These are phyloP conservation scores for Metschnikowia amazonensis DNA, from an alignment of 805 yeast genomes.

Conservation along the genomic window DNA sequence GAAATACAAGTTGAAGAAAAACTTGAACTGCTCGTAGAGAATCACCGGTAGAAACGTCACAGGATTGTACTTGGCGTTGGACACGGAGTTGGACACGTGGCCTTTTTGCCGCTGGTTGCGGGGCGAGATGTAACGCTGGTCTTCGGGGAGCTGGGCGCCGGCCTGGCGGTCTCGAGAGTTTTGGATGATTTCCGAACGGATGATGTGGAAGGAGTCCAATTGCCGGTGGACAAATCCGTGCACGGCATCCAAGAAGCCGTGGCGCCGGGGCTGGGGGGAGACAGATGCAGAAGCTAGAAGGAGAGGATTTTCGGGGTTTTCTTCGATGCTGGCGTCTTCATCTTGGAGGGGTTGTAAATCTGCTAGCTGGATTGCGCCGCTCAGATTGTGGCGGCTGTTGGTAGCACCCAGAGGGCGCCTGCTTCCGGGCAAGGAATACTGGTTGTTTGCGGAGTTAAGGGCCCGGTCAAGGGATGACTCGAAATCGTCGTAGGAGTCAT, in stretches of 20 bases:
- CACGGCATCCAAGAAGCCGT: background rate
- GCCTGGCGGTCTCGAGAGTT: slow-evolving; percentile 1
- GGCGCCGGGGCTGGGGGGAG: background rate
- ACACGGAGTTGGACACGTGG: slow-evolving; percentile 70
- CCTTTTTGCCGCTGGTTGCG: slow-evolving; percentile 21
- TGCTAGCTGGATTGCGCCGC: slow-evolving; percentile 2
- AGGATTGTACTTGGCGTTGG: slow-evolving; percentile 92
- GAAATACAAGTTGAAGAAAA: slow-evolving; percentile 91
- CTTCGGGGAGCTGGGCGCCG: background rate
- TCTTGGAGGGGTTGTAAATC: background rate
- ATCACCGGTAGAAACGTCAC: slow-evolving; percentile 83
- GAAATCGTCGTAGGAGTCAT: slow-evolving; percentile 57
- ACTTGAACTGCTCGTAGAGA: slow-evolving; percentile 92
- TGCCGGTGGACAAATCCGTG: slow-evolving; percentile 3
- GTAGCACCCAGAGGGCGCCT: slow-evolving; percentile 21
- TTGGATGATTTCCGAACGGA: slow-evolving; percentile 8
- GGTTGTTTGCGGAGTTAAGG: slow-evolving; percentile 42
- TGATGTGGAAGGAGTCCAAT: slow-evolving; percentile 3
- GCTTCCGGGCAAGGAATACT: slow-evolving; percentile 27
- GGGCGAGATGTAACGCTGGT: slow-evolving; percentile 42
- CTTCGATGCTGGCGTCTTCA: slow-evolving; percentile 1
- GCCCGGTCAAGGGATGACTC: slow-evolving; percentile 67
- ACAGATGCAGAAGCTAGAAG: too few species aligned
- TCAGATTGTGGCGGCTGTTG: background rate
- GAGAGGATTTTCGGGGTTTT: background rate